Evolutionary conservation across 768 basidiomycete genomes (phyloP), one percentile per base, ranked within the genome.

Genomic region (Mycena rebaudengoi): DNA sequence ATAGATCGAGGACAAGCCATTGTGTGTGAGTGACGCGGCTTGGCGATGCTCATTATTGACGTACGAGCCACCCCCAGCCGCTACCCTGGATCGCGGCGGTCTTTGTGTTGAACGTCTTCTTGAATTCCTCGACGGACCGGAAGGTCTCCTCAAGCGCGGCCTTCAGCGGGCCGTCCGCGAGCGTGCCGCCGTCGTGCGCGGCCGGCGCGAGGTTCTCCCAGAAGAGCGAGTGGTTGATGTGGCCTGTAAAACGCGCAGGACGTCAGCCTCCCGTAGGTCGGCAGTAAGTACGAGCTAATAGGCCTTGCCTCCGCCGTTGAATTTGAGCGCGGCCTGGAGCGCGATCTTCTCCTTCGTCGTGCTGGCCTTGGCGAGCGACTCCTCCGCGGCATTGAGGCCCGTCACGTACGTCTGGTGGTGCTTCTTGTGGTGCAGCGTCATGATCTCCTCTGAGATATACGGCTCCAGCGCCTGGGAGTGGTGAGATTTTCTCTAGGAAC

Each of bases 211-310:
- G 87, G 79, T 97, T 99, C 79, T 91, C 94, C 98, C 98, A 99
- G 85, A 99, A 99, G 32, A 99, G 83, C 14, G 95, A 88, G 78
- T 97, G 96, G 78, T 98, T 98, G 75, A 96, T 94, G 73, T 96
- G 95, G 4, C 94, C 93, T 91, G 59, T 25, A 26, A 50, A 12
- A 20, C 21, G 25, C 43, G 23, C 28, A 2, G 7, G 14, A 29
- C 32, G 61, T 62, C 61, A 55, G 8, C 10, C n/a, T 30, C 59
- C n/a, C n/a, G n/a, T n/a, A n/a, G n/a, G 12, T 26, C 29, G 2
- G 23, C 7, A 29, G 23, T 51, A 21, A 5, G 7, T 33, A 41
- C 20, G 32, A n/a, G 14, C 20, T 20, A 4, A 35, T 30, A 25
- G 21, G 21, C 39, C 45, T 40, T 45, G 87, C 95, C 94, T 72